phyloP scores from a whole-genome alignment of 2,329 filamentous ascomycete species.

The Epicoccum sorghinum region DNA sequence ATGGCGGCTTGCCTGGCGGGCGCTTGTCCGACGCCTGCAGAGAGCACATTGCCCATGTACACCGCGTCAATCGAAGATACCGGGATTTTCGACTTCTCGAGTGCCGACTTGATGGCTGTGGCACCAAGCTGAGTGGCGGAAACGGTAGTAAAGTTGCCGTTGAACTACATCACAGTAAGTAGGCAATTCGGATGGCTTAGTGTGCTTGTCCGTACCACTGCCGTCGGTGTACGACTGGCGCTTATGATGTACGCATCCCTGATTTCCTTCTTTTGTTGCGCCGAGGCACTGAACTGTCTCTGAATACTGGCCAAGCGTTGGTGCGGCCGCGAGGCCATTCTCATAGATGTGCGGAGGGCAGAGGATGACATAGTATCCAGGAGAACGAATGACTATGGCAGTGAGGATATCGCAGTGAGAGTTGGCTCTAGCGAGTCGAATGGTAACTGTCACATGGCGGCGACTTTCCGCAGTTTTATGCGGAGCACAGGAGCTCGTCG shows the following conservation, averaged over 20 bases:
- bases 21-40: slow-evolving; percentile 82
- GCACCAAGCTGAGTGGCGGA: slow-evolving; percentile 88
- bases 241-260: slow-evolving; percentile 94
- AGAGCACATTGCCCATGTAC: slow-evolving; percentile 96
- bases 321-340: slow-evolving; percentile 45
- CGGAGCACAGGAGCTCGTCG: slow-evolving; percentile 22
- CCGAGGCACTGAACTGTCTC: slow-evolving; percentile 45
- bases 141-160: slow-evolving; percentile 84
- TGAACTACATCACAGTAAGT: slow-evolving; percentile 70
- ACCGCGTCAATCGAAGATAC: slow-evolving; percentile 83
- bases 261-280: slow-evolving; percentile 64
- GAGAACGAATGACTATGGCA: neutral
- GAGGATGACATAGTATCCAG: slow-evolving; percentile 37
- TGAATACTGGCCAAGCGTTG: slow-evolving; percentile 46
- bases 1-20: slow-evolving; percentile 90
- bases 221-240: slow-evolving; percentile 86
- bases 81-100: slow-evolving; percentile 85
- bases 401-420: slow-evolving; percentile 15
- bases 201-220: slow-evolving; percentile 65
- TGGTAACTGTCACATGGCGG: slow-evolving; percentile 40
- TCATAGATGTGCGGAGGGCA: slow-evolving; percentile 40
- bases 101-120: slow-evolving; percentile 86
- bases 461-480: slow-evolving; percentile 24
- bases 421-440: slow-evolving; percentile 32
- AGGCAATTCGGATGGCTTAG: neutral